Evolutionary conservation across 345 rosid species (phyloP), one percentile per base, ranked within the genome.

Genomic region (Cardamine occulta): DNA sequence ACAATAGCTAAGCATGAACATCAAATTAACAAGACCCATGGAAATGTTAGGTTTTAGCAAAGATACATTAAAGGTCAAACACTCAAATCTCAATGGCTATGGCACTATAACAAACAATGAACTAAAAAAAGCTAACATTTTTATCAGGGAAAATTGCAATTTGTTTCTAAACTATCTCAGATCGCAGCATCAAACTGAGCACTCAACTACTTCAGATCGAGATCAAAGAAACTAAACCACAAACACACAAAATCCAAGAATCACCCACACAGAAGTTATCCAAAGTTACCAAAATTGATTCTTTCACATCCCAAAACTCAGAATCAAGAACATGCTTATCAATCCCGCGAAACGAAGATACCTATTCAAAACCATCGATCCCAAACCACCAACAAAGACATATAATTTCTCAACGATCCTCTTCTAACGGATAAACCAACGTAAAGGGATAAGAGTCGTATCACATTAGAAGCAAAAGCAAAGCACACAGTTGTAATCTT

Each of bases 371-470:
- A 5, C 35, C 55, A 73, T 69, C 35, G 70, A 77, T 62, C 75
- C 8, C 73, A 32, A 69, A 68, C 31, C 37, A 80, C 70, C 44
- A 51, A 65, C 52, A 72, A 62, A 60, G 6, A 70, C 61, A 44
- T 9, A 71, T 34, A 53, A 57, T 66, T 54, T 34, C 74, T 45
- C 54, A 77, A 74, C 75, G 85, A 84, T 84, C 86, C 66, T 31
- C 40, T 29, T 47, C 18, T 45, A 32, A 79, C 35, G 18, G 71
- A 52, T 72, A 62, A 76, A 66, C 77, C 75, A 75, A 70, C 18
- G 29, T 71, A n/a, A 23, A 72, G 75, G 13, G 75, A 61, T 60
- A 61, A 80, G 31, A 71, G 35, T 71, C 9, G 18, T 61, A 65
- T 32, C 78, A 73, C 83, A 74, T 65, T 72, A 70, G 59, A 63